phyloP scores from a whole-genome alignment of 192 early-diverging fungal species.

The Irineochytrium annulatum region DNA sequence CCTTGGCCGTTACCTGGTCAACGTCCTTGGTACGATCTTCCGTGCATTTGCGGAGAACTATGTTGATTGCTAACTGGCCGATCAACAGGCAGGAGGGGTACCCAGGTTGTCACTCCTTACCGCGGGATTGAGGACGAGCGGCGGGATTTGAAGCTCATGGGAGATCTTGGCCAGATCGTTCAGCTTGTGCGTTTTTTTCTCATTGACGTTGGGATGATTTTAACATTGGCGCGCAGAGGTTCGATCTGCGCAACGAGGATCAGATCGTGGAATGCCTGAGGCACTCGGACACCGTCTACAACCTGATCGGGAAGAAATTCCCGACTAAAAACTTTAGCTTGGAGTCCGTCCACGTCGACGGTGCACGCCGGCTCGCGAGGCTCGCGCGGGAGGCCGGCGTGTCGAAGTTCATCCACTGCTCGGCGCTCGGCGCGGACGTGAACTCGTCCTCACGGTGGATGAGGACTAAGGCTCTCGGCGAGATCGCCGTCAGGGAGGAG shows the following conservation, averaged over 20 bases:
- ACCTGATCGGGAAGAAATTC: constrained; percentile 88
- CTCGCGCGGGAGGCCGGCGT: constrained; percentile 76
- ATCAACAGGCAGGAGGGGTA: constrained; percentile 71
- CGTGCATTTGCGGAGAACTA: not conserved
- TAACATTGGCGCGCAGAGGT: constrained; percentile 52
- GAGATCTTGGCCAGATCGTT: constrained; percentile 92
- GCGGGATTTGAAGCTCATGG: constrained; percentile 85
- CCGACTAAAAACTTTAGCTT: constrained; percentile 92
- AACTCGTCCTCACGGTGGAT: constrained; percentile 75
- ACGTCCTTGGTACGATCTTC: constrained; percentile 68
- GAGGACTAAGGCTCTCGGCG: constrained; percentile 86
- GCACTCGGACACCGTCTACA: constrained; percentile 94
- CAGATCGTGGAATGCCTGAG: constrained; percentile 78
- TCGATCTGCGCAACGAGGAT: constrained; percentile 83
- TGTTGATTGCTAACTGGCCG: constrained; percentile 2
- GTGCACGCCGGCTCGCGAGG: constrained; percentile 74
- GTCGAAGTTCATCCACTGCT: constrained; percentile 83
- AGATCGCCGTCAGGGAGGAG: constrained; percentile 80
- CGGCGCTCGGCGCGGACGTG: constrained; percentile 72
- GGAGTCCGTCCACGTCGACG: constrained; percentile 80
- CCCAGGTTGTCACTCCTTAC: constrained; percentile 86
- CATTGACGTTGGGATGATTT: not conserved
- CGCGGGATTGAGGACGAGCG: constrained; percentile 79
- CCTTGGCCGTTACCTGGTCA: constrained; percentile 89
- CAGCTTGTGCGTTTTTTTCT: constrained; percentile 52